Base-by-base conservation (phyloP, 73 alveolate genomes). In the Paraurostyla sp. region DNA sequence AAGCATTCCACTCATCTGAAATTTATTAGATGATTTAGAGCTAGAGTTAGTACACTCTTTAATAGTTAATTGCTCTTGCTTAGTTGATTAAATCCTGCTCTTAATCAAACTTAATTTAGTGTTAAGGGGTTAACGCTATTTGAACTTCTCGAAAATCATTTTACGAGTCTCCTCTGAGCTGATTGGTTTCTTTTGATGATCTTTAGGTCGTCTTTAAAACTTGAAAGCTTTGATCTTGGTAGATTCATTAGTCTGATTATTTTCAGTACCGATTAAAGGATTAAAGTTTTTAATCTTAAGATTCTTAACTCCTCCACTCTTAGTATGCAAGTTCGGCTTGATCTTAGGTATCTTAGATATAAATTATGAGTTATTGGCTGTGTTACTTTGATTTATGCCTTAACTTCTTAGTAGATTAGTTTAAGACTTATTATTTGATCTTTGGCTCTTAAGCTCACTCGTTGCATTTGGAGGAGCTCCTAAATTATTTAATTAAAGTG, bases 161-260 rank as follows among this genome's bases (percentile, higher is more conserved):
- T 65, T 65, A 38, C 82, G 41, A 13, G 86, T 73, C 27, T 73
- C 86, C 23, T 73, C 86, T 45, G 65, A 73, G 57, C 57, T 46
- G 18, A 46, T n/a, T n/a, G n/a, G n/a, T n/a, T n/a, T 38, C 71
- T 73, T 48, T 35, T 42, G 41, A 43, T 73, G 46, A 16, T 42
- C 27, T 36, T 32, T 6, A 32, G 6, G 23, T 41, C 52, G 4
- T 73, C 56, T 13, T 29, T 45, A 43, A 43, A 6, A 23, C 30
- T 48, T 65, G 56, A 35, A 1, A 35, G 25, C 15, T 65, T 65
- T 18, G 50, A 11, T 13, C 41, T 65, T 36, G 36, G 41, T 65
- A 36, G 38, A 22, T 38, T 65, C 11, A 1, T 65, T 65, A 3
- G 58, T 38, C 16, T 65, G 60, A 6, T 25, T 11, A 2, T 38